Base-by-base conservation (phyloP, 2,329 filamentous ascomycete genomes). In the Cryphonectria parasitica region DNA sequence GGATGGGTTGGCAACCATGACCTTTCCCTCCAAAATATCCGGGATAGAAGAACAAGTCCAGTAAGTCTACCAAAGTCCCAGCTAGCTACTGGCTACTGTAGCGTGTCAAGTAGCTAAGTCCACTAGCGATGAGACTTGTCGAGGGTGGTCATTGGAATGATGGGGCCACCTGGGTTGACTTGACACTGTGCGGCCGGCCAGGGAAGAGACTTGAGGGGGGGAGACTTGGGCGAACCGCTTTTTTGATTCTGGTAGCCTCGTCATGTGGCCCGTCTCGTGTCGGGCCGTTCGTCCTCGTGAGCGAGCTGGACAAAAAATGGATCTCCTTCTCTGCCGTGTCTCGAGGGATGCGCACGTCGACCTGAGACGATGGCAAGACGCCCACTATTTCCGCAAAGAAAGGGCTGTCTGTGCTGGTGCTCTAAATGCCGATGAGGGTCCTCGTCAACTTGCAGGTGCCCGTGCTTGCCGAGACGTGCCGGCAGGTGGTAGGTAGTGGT, bases 311-410 rank as follows among this genome's bases (percentile, higher is more conserved):
- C 4, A 52, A 25, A 52, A 25, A 31, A 25, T 31, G 45, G 45
- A 49, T 15, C 54, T 49, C 43, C 45, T 49, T 15, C 43, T 49
- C 22, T n/a, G 7, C 22, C 22, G 45, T 49, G 45, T 52, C 63
- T 64, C 52, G 63, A 10, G 61, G 17, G 28, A 49, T 41, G 31
- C 25, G 63, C 63, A 43, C 25, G 41, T 22, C n/a, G 43, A 31
- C 63, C 63, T 52, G 63, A 64, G 63, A 52, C 63, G 63, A 22
- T 52, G 41, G 63, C 63, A 52, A 49, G 62, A 49, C n/a, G 58
- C 11, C 17, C 17, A 17, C 58, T 39, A 61, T 61, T 61, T 7
- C 58, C 28, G 58, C 17, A 41, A 19, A 19, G 19, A 34, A 62
- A 34, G 34, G n/a, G n/a, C n/a, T n/a, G n/a, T n/a, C 60, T 11